Evolutionary conservation across 805 yeast genomes (phyloP), one percentile per base, ranked within the genome.

Genomic region (Grigorovia jiainica): DNA sequence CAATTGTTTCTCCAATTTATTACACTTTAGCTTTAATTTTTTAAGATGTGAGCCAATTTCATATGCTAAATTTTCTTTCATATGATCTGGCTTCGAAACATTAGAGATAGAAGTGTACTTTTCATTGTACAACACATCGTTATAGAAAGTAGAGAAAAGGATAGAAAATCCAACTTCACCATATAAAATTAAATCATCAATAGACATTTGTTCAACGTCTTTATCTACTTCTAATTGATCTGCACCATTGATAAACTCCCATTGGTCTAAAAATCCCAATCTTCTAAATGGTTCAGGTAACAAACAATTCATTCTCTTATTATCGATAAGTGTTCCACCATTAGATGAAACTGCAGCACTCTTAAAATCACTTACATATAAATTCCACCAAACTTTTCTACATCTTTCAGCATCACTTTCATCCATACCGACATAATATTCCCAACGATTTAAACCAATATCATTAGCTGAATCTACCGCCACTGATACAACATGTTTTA

Each of bases 391-490:
- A 2, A 50, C 33, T 11, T 30, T 39, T 38, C 64, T 47, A 27
- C 60, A 47, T 25, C 50, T 46, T 35, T 59, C 64, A 5, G 63
- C 60, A 2, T 43, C 36, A 8, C 31, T 43, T 43, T 58, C 62
- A 39, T 53, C 55, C 21, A 57, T 40, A 3, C 61, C 63, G n/a
- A 57, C 58, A 42, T 57, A 59, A 42, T 46, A 56, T 39, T 61
- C 65, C 63, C 64, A 61, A 29, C 61, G 52, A 10, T 50, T 43
- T 4, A 59, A 45, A 1, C 64, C 65, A 31, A 52, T 34, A 16
- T 45, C 48, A 10, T 40, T 41, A 7, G 63, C 58, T 37, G n/a
- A n/a, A n/a, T n/a, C n/a, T n/a, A n/a, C n/a, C n/a, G n/a, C n/a
- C n/a, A n/a, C n/a, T n/a, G n/a, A n/a, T n/a, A n/a, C n/a, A n/a